Percentiles rank a stretch among this genome's conserved stretches.
phyloP scores from a whole-genome alignment of 768 basidiomycete species.

The Leccinum sublutescens region DNA sequence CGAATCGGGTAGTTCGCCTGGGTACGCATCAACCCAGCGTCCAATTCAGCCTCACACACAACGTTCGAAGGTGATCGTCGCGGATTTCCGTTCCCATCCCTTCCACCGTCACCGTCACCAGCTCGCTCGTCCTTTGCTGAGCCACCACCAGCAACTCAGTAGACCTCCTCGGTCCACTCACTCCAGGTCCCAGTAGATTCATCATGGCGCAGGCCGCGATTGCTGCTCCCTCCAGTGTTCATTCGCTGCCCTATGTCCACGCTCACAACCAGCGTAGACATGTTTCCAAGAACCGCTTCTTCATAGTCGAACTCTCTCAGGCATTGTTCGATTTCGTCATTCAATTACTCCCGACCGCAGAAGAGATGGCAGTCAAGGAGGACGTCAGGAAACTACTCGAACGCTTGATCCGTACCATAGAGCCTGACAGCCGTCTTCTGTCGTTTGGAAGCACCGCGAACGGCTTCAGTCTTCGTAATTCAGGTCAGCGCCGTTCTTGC shows the following conservation, averaged over 20 bases:
- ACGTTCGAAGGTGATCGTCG: conserved; percentile 26
- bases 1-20: conserved; percentile 27
- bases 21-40: conserved; percentile 15
- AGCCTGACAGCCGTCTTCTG: conserved; percentile 84
- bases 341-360: conserved; percentile 83
- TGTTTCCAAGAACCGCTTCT: conserved; percentile 53
- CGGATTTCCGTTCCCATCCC: conserved; percentile 22
- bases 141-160: not conserved
- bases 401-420: conserved; percentile 91
- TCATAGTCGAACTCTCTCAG: conserved; percentile 80
- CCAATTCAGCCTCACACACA: conserved; percentile 17
- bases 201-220: conserved; percentile 32
- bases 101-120: conserved; percentile 12
- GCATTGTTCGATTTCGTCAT: conserved; percentile 93
- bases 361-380: conserved; percentile 94
- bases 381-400: conserved; percentile 94
- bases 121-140: conserved; percentile 6
- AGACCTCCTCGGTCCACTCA: not conserved
- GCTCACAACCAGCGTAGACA: conserved; percentile 39
- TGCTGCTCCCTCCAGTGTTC: conserved; percentile 15
- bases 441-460: conserved; percentile 98
- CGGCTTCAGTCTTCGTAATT: conserved; percentile 94
- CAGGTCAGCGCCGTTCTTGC: conserved; percentile 51
- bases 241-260: conserved; percentile 28
- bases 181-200: conserved; percentile 1